phyloP scores from a whole-genome alignment of 495 filamentous ascomycete species.

The Lepraria neglecta region DNA sequence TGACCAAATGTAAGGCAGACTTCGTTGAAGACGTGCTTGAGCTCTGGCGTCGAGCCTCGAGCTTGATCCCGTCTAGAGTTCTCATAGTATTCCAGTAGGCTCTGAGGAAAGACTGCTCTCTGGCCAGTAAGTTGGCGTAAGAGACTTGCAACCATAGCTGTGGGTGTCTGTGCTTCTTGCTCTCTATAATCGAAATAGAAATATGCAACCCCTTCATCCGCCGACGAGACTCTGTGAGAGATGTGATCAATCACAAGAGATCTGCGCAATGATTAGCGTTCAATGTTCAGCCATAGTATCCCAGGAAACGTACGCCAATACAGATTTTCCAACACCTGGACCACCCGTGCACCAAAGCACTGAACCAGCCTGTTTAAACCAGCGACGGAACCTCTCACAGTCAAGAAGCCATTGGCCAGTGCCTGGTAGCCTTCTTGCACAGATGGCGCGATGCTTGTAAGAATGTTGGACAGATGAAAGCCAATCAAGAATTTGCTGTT shows the following conservation, averaged over 20 bases:
- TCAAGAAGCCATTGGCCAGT: conserved; percentile 18
- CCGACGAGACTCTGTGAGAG: neutral
- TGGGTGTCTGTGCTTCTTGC: conserved; percentile 11
- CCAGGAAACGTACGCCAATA: conserved; percentile 6
- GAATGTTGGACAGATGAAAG: conserved; percentile 10
- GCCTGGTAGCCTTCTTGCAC: conserved; percentile 1
- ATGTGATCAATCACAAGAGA: conserved; percentile 20
- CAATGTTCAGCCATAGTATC: neutral
- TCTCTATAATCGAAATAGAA: conserved; percentile 19
- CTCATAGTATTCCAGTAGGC: conserved; percentile 8
- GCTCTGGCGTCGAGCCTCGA: neutral
- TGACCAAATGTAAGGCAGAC: neutral
- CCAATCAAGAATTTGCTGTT: conserved; percentile 13
- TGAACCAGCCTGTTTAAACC: neutral
- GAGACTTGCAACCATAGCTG: conserved; percentile 4
- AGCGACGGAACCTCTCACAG: neutral
- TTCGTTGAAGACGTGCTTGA: neutral
- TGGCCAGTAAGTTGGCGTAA: conserved; percentile 12
- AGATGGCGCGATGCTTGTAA: conserved; percentile 7
- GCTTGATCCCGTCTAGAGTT: conserved; percentile 1
- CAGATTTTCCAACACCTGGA: conserved; percentile 18
- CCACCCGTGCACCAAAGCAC: conserved; percentile 15
- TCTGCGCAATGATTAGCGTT: neutral
- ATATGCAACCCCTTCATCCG: conserved; percentile 9
- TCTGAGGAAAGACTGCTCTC: neutral